Evolutionary conservation across 257 asterid genomes (phyloP), one percentile per base, ranked within the genome.

Genomic region (Eucommia ulmoides): DNA sequence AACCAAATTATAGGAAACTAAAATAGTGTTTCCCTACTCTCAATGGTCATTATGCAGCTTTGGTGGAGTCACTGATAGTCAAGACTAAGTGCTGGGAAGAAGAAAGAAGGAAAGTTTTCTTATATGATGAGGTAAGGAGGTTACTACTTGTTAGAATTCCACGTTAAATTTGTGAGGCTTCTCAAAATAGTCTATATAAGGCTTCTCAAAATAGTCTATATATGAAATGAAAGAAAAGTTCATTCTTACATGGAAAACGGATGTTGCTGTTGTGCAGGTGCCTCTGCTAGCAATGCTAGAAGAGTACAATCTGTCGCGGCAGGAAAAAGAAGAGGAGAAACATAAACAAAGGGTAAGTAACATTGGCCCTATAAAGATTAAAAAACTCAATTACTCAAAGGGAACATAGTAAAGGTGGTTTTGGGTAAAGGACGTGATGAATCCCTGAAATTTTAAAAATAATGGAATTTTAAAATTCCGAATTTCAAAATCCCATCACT

Each of bases 51-150:
- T 12, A 7, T 73, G 65, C 91, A 89, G 98, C 86, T 61, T 73
- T 85, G 77, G 84, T 85, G 72, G 94, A 85, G 24, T 59, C 55
- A 64, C 83, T 89, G 65, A 71, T 85, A 65, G 70, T 71, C 56
- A 85, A 80, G 73, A 85, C 98, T 19, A 85, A 70, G 54, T 65
- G 52, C 63, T 89, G 98, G 98, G 98, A 89, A 74, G 85, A 89
- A 57, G 96, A 85, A 67, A 70, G 95, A 59, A 69, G 73, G 35
- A 89, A 85, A 61, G 75, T 72, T 56, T 89, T 85, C 81, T 66
- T 82, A 64, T 89, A 82, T 35, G 96, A 89, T 65, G 88, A 85
- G 89, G 97, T 88, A 76, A 29, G 60, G 18, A n/a, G n/a, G n/a
- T n/a, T n/a, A n/a, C n/a, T n/a, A n/a, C n/a, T n/a, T n/a, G n/a